Evolutionary conservation across 176 grass and related monocot species (phyloP).

Genomic region (Juncus effusus): DNA sequence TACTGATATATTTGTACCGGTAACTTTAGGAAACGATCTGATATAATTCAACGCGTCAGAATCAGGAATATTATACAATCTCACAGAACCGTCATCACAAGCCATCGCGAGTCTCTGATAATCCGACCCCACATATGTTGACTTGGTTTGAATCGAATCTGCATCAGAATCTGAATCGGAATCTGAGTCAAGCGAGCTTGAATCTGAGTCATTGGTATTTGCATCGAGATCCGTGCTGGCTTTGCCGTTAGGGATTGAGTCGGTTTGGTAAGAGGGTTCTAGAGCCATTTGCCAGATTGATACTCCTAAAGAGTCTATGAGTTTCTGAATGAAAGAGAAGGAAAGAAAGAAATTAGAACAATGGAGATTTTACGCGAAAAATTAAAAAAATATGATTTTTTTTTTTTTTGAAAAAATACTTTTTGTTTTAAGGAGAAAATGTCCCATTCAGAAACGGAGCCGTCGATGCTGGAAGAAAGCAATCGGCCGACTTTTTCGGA

Average conservation of each 20-base stretch:
- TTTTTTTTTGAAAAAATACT: conserved; percentile 19
- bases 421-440: conserved; percentile 61
- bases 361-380: background rate
- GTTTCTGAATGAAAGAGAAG: conserved; percentile 40
- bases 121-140: conserved; percentile 24
- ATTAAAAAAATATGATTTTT: no score
- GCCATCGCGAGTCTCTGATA: conserved; percentile 66
- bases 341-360: conserved; percentile 6
- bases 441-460: conserved; percentile 88
- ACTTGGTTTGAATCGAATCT: conserved; percentile 31
- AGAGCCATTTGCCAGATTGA: conserved; percentile 84
- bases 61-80: conserved; percentile 70
- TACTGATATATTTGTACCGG: conserved; percentile 45
- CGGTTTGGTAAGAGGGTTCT: conserved; percentile 45
- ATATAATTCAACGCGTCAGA: conserved; percentile 64
- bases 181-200: conserved; percentile 63
- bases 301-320: conserved; percentile 64
- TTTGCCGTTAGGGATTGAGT: conserved; percentile 43
- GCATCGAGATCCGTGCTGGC: conserved; percentile 33
- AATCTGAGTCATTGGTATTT: conserved; percentile 43
- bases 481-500: conserved; percentile 39
- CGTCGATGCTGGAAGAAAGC: conserved; percentile 82
- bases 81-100: conserved; percentile 80
- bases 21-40: conserved; percentile 80
- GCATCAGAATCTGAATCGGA: conserved; percentile 50